Conservation (phyloP, 805 yeast genomes). For the Wickerhamiella occidentalis region DNA sequence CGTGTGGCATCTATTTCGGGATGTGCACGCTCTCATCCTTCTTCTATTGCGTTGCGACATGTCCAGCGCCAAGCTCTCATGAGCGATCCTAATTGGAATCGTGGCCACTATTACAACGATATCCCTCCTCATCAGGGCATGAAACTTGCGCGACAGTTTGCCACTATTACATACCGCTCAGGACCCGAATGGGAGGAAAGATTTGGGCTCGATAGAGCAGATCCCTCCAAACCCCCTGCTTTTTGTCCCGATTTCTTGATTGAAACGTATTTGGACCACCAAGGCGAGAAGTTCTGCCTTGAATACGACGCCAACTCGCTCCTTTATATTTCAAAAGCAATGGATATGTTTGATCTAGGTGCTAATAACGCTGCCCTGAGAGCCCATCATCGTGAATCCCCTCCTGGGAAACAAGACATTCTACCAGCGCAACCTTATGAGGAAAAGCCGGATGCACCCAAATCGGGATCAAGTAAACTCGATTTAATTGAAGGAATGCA, state of each 20-base stretch:
- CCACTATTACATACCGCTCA: conserved; percentile 85
- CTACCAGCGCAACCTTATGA: conserved; percentile 42
- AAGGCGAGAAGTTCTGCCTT: conserved; percentile 84
- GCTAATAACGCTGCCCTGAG: conserved; percentile 14
- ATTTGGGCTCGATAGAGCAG: conserved; percentile 79
- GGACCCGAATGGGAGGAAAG: conserved; percentile 97
- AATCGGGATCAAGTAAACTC: conserved; percentile 26
- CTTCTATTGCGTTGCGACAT: conserved; percentile 85
- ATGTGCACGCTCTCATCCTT: conserved; percentile 89
- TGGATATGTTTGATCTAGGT: conserved; percentile 86
- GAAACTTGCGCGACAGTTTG: conserved; percentile 88
- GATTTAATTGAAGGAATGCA: conserved; percentile 59
- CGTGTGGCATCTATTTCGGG: conserved; percentile 75
- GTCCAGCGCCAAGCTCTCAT: conserved; percentile 86
- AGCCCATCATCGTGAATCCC: not conserved
- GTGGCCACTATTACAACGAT: conserved; percentile 70
- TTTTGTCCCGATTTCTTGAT: conserved; percentile 86
- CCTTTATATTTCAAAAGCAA: conserved; percentile 78
- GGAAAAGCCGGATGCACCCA: conserved; percentile 36
- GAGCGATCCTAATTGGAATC: conserved; percentile 91
- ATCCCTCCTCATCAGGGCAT: conserved; percentile 90
- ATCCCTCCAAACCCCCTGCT: conserved; percentile 68
- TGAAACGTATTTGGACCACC: conserved; percentile 88
- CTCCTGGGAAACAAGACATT: conserved; percentile 16
- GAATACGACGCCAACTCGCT: conserved; percentile 88